phyloP scores from a whole-genome alignment of 441 rosid genomes.

The Arabidopsis hybrid region DNA sequence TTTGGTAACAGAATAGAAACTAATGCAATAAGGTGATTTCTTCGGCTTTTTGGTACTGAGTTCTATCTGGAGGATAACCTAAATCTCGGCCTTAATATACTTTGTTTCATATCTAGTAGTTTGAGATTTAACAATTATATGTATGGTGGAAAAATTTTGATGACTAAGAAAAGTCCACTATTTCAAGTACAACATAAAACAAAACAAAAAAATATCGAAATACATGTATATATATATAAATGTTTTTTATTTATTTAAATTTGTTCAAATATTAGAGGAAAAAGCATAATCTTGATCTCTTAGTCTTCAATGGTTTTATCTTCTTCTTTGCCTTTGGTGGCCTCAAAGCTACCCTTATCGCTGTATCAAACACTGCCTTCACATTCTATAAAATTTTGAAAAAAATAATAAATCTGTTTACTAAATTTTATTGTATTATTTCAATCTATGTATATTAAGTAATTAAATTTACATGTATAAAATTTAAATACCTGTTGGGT shows the following conservation, averaged over 20 bases:
- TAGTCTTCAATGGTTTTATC: conserved; percentile 42
- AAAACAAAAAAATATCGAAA: neutral
- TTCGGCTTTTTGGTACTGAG: no score
- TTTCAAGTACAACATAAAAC: neutral
- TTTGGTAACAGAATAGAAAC: no score
- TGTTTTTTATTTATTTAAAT: neutral
- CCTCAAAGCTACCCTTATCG: conserved; percentile 75
- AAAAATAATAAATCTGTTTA: conserved; percentile 5
- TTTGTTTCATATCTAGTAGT: no score
- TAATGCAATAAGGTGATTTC: no score
- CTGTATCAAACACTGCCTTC: conserved; percentile 85
- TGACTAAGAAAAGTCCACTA: neutral
- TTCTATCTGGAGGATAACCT: no score
- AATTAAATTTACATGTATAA: neutral
- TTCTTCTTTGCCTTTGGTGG: conserved; percentile 81
- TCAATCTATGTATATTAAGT: neutral
- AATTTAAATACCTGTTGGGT: conserved; percentile 73
- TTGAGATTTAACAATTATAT: neutral
- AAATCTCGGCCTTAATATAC: no score
- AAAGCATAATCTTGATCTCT: conserved; percentile 53
- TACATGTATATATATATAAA: neutral
- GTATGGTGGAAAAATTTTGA: neutral
- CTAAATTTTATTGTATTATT: neutral
- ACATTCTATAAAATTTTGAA: conserved; percentile 58
- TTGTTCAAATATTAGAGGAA: conserved; percentile 50